These are phyloP conservation scores for Phytophthora fragariae DNA, from an alignment of 352 stramenopile genomes.

Conservation along the genomic window DNA sequence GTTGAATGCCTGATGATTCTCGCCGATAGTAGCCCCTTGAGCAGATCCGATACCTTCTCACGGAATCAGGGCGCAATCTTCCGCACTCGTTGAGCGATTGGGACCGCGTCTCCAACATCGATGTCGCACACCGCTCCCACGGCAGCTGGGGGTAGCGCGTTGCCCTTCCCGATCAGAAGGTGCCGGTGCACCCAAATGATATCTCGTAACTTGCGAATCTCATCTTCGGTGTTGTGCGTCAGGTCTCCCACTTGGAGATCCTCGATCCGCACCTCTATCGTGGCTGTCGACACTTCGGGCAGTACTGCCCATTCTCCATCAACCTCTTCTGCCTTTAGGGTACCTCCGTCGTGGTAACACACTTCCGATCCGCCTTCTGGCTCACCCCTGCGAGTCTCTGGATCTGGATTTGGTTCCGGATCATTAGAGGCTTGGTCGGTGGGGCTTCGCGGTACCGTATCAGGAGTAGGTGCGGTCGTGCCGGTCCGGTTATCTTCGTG, in stretches of 20 bases:
- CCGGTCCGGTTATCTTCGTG: too few species aligned
- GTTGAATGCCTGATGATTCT: background rate
- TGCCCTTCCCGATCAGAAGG: constrained; percentile 30
- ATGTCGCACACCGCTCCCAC: background rate
- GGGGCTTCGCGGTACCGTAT: too few species aligned
- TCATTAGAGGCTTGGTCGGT: too few species aligned
- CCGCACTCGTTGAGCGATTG: background rate
- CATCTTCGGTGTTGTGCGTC: constrained; percentile 10
- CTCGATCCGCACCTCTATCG: constrained; percentile 18
- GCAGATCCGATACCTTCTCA: background rate
- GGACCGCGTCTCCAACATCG: background rate
- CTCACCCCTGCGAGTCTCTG: too few species aligned
- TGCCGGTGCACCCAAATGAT: constrained; percentile 27
- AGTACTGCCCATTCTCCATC: constrained; percentile 27
- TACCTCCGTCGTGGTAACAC: constrained; percentile 19
- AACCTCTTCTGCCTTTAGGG: constrained; percentile 20
- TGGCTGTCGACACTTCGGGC: constrained; percentile 11
- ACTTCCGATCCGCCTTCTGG: background rate
- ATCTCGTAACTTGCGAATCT: constrained; percentile 17
- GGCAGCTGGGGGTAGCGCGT: background rate
- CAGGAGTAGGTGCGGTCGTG: too few species aligned
- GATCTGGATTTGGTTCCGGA: too few species aligned
- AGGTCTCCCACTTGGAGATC: constrained; percentile 30
- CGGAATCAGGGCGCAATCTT: background rate
- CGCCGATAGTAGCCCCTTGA: background rate